Conservation (phyloP, 345 rosid genomes). For the Sonneratia caseolaris region DNA sequence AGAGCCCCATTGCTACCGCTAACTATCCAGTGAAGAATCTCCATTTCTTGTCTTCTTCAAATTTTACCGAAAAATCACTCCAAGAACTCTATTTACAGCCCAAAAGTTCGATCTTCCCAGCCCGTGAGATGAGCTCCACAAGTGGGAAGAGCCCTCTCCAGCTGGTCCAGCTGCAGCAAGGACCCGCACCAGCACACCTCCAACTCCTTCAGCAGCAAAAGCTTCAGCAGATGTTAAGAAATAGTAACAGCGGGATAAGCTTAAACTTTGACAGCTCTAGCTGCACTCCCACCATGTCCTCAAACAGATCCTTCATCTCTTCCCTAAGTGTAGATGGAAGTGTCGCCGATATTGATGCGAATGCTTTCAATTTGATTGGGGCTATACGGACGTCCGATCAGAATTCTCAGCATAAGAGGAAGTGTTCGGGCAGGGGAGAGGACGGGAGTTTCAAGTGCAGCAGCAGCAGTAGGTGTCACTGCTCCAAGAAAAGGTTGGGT, state of each 20-base stretch:
- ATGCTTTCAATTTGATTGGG: slow-evolving; percentile 47
- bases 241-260: slow-evolving; percentile 50
- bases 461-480: slow-evolving; percentile 56
- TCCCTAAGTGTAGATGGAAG: slow-evolving; percentile 71
- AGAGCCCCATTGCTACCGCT: slow-evolving; percentile 28
- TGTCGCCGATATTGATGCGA: slow-evolving; percentile 51
- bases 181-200: slow-evolving; percentile 28
- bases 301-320: slow-evolving; percentile 61
- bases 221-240: slow-evolving; percentile 53
- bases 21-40: slow-evolving; percentile 28
- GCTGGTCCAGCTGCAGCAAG: slow-evolving; percentile 28
- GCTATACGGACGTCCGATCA: slow-evolving; percentile 53
- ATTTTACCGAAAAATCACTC: slow-evolving; percentile 16
- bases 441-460: slow-evolving; percentile 68
- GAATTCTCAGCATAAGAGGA: slow-evolving; percentile 58
- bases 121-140: slow-evolving; percentile 10
- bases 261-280: slow-evolving; percentile 68
- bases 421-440: slow-evolving; percentile 52
- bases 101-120: slow-evolving; percentile 8
- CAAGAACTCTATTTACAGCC: slow-evolving; percentile 10
- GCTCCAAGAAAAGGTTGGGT: slow-evolving; percentile 68
- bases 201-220: slow-evolving; percentile 46
- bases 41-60: no score
- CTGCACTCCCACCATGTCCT: slow-evolving; percentile 70
- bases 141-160: slow-evolving; percentile 29